Conservation (phyloP, 441 rosid species). For the Brassica balearica region DNA sequence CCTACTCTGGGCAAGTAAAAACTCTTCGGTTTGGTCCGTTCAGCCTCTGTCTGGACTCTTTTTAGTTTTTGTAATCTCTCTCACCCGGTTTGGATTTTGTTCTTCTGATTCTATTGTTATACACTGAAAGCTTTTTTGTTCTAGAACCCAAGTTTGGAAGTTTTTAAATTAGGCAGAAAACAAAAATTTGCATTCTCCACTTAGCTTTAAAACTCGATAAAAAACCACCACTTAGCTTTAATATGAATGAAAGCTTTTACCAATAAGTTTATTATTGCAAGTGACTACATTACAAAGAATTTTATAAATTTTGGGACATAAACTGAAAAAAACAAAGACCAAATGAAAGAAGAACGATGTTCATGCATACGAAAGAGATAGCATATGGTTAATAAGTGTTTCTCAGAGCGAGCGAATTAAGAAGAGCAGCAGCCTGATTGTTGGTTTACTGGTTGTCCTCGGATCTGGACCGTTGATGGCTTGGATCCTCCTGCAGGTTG, state of each 20-base stretch:
- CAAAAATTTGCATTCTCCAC: background rate
- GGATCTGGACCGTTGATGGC: slow-evolving; percentile 81
- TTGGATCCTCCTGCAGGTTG: slow-evolving; percentile 79
- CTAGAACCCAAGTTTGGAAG: slow-evolving; percentile 21
- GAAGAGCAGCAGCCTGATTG: slow-evolving; percentile 90
- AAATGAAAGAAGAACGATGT: slow-evolving; percentile 15
- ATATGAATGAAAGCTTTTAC: background rate
- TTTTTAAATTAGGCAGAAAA: slow-evolving; percentile 8
- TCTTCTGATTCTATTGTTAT: slow-evolving; percentile 25
- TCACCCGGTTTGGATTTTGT: slow-evolving; percentile 28
- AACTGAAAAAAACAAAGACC: slow-evolving; percentile 29
- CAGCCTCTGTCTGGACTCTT: slow-evolving; percentile 1
- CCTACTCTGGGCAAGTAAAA: slow-evolving; percentile 88
- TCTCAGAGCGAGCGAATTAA: slow-evolving; percentile 41
- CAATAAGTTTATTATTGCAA: slow-evolving; percentile 24
- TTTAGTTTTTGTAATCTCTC: slow-evolving; percentile 28
- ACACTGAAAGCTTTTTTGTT: slow-evolving; percentile 38
- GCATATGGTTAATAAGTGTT: slow-evolving; percentile 30
- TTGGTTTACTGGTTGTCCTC: slow-evolving; percentile 89
- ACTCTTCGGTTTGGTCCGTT: slow-evolving; percentile 10
- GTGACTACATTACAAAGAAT: slow-evolving; percentile 40
- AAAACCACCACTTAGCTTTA: background rate
- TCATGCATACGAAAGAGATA: slow-evolving; percentile 48
- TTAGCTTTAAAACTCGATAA: background rate
- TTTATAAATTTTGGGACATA: slow-evolving; percentile 29